These are phyloP conservation scores for Psilocybe azurescens DNA, from an alignment of 768 basidiomycete species.

Conservation along the genomic window DNA sequence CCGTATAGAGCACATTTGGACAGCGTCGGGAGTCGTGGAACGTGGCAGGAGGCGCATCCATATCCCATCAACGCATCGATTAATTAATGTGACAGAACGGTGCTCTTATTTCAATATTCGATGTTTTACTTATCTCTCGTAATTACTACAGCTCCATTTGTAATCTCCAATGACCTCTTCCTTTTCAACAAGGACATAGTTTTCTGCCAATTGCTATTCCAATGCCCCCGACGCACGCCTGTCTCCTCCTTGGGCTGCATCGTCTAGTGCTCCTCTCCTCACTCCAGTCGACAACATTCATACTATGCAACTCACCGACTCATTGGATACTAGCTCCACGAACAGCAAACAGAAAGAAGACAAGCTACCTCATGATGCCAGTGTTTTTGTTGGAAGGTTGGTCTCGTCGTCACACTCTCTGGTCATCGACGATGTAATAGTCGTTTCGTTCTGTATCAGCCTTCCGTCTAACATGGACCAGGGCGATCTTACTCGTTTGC, in stretches of 20 bases:
- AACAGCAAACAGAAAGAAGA: conserved; percentile 42
- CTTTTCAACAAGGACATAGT: conserved; percentile 8
- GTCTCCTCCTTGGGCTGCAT: conserved; percentile 13
- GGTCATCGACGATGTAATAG: background rate
- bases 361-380: conserved; percentile 73
- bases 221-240: conserved; percentile 20
- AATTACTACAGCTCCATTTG: conserved; percentile 25
- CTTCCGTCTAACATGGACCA: conserved; percentile 74
- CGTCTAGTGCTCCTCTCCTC: conserved; percentile 40
- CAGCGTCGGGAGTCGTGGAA: conserved; percentile 49
- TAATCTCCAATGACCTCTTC: conserved; percentile 17
- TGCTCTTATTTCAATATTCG: conserved; percentile 23
- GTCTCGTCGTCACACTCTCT: conserved; percentile 13
- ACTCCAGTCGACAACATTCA: conserved; percentile 25
- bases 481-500: conserved; percentile 59
- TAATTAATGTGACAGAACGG: conserved; percentile 28
- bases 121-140: conserved; percentile 23
- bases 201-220: conserved; percentile 8
- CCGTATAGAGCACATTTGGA: conserved; percentile 19
- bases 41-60: conserved; percentile 40
- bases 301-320: conserved; percentile 27
- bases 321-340: conserved; percentile 23
- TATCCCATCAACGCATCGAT: conserved; percentile 24
- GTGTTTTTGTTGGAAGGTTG: conserved; percentile 86
- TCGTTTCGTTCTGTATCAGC: conserved; percentile 38